Base-by-base conservation (phyloP, 768 basidiomycete genomes). In the Daedaleopsis nitida region DNA sequence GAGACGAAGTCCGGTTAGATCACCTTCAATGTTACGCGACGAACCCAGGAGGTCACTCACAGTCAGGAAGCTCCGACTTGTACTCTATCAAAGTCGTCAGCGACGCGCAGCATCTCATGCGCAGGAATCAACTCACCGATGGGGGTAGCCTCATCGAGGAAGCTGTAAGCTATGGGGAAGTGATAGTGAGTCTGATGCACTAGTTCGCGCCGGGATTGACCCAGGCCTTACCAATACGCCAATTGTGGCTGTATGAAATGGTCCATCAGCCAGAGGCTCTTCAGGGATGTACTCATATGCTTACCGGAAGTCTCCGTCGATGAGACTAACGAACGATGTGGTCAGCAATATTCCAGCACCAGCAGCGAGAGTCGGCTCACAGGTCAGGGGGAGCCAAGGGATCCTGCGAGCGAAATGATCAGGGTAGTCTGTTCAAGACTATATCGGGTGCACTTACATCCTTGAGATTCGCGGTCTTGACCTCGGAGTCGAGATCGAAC, bases 401-500 rank as follows among this genome's bases (percentile, higher is more conserved):
- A 57, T 77, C 74, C 74, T 75, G 37, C 12, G 5, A 11, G 35
- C 23, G 53, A n/a, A 51, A 13, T 17, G 23, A 27, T 39, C 5
- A 65, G 51, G 27, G 51, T 5, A 23, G 37, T 13, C 19, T 16
- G 49, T 12, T n/a, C 4, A n/a, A 38, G 8, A 19, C 7, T 48
- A 34, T 7, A 32, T 32, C 27, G 27, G 27, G 27, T 7, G 5
- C 1, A 59, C 74, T 45, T 24, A 76, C 76, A 47, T 69, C 59
- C 60, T 77, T 72, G 34, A 78, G 57, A 34, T 71, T 69, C 19
- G 69, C 75, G 3, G 85, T 85, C 76, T 85, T 85, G 62, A 86
- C 81, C 69, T 86, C 85, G 10, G 80, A 78, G 66, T 86, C 84
- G 39, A 87, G 71, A 66, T 85, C 84, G 12, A 70, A 64, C 84